phyloP scores from a whole-genome alignment of 805 yeast species.

The Candida koratica region DNA sequence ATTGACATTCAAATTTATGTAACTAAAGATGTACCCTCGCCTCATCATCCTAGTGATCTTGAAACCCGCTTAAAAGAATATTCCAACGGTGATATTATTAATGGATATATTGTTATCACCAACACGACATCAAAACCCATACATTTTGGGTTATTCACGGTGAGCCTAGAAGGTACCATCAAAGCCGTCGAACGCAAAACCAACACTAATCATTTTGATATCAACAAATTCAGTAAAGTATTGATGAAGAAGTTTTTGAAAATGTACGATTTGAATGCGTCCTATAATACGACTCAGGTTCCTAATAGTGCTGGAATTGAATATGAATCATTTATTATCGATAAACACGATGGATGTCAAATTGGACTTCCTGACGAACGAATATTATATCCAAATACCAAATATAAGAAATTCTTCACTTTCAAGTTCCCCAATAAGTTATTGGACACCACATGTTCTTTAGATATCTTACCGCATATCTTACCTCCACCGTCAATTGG shows the following conservation, averaged over 20 bases:
- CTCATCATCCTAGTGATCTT: slow-evolving; percentile 34
- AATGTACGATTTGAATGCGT: slow-evolving; percentile 60
- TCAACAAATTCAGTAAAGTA: slow-evolving; percentile 25
- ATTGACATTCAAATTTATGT: slow-evolving; percentile 47
- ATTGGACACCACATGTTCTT: slow-evolving; percentile 50
- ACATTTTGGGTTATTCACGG: slow-evolving; percentile 43
- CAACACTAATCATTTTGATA: slow-evolving; percentile 12
- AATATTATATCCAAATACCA: slow-evolving; percentile 44
- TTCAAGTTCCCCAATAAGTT: slow-evolving; percentile 54
- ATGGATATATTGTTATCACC: slow-evolving; percentile 45
- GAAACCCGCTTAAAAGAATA: slow-evolving; percentile 46
- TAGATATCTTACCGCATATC: slow-evolving; percentile 35
- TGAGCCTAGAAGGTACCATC: slow-evolving; percentile 46
- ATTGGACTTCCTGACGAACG: slow-evolving; percentile 50
- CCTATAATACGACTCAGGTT: slow-evolving; percentile 46
- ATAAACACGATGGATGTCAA: slow-evolving; percentile 42
- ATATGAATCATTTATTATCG: slow-evolving; percentile 42
- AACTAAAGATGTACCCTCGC: slow-evolving; percentile 50
- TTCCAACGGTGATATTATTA: slow-evolving; percentile 38
- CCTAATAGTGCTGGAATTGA: slow-evolving; percentile 51
- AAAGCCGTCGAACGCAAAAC: slow-evolving; percentile 27
- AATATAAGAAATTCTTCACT: slow-evolving; percentile 55
- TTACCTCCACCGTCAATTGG: slow-evolving; percentile 45
- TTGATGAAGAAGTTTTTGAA: slow-evolving; percentile 49
- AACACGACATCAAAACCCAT: slow-evolving; percentile 44